Evolutionary conservation across 2,329 filamentous ascomycete genomes (phyloP), one percentile per base, ranked within the genome.

Genomic region (Piedraia hortae): DNA sequence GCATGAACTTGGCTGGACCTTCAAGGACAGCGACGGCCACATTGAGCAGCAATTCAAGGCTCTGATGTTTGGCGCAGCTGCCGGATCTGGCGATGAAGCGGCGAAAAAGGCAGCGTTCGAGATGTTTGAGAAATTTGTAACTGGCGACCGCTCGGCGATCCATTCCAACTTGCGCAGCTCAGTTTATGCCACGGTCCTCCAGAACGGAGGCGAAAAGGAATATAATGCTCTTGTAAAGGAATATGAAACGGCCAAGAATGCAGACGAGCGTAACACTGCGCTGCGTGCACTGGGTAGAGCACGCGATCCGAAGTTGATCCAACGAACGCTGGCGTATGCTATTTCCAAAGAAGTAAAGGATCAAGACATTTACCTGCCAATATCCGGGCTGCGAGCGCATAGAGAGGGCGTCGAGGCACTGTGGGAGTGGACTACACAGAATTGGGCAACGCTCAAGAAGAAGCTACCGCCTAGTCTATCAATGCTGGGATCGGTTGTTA

Each of bases 11-110:
- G 82, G 82, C 27, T 93, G 82, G 82, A 51, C 62, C 8, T 90
- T 93, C 47, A 69, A 63, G 13, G 71, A 80, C 12, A 59, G 58
- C 3, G 82, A 93, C 36, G 75, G 72, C 21, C 80, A 91, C 41
- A 68, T 91, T 33, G 59, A 80, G 43, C 78, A 90, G 45, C 80
- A 91, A 43, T 88, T 90, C 59, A 93, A 93, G 55, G 67, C 66
- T 8, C 61, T 91, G 41, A 60, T 91, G 43, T 93, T 93, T 42
- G 72, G 73, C 28, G 63, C 59, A 33, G 77, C 82, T 22, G 82
- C 80, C 26, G 53, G 75, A 33, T 60, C 67, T 20, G 78, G 77
- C 15, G 82, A 93, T 37, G 53, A 78, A 36, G 54, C 59, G 33
- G 62, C 90, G 28, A 62, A 82, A 39, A 57, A 64, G 21, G 75